phyloP scores from a whole-genome alignment of 2,329 filamentous ascomycete genomes.

The Colletotrichum ledebouriae region DNA sequence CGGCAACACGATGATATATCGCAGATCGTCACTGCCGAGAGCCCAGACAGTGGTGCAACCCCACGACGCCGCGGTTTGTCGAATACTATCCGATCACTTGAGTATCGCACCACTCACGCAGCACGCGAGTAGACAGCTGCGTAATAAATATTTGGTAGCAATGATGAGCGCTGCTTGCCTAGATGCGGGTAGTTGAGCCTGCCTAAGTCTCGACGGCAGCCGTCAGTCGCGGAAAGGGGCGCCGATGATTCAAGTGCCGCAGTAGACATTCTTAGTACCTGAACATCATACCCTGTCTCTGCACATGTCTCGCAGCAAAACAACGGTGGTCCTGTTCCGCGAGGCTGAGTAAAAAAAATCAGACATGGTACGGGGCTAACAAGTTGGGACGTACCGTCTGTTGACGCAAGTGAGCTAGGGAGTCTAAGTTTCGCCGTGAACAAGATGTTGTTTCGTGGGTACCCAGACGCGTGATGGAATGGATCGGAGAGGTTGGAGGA shows the following conservation, averaged over 20 bases:
- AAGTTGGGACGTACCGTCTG: conserved; percentile 3
- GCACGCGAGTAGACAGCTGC: neutral
- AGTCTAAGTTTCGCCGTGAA: neutral
- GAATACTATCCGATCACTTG: no score
- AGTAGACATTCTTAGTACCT: conserved; percentile 2
- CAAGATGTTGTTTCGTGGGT: conserved; percentile 17
- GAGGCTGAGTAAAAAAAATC: conserved; percentile 2
- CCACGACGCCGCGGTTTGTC: no score
- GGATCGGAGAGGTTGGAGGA: conserved; percentile 19
- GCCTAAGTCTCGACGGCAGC: conserved; percentile 1
- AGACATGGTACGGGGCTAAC: conserved; percentile 2
- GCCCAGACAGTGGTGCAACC: no score
- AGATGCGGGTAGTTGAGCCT: conserved; percentile 5
- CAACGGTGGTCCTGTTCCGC: conserved; percentile 29
- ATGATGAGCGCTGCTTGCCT: conserved; percentile 4
- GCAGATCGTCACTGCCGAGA: no score
- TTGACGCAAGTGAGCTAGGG: conserved; percentile 8
- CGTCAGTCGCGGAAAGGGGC: neutral
- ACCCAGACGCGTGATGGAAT: conserved; percentile 26
- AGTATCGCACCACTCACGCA: no score
- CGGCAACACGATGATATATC: no score
- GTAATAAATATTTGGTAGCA: neutral
- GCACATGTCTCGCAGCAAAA: conserved; percentile 37
- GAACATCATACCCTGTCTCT: conserved; percentile 20
- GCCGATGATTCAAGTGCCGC: conserved; percentile 22